Base-by-base conservation (phyloP, 1,284 basidiomycete genomes). In the Ceratobasidium sp. region DNA sequence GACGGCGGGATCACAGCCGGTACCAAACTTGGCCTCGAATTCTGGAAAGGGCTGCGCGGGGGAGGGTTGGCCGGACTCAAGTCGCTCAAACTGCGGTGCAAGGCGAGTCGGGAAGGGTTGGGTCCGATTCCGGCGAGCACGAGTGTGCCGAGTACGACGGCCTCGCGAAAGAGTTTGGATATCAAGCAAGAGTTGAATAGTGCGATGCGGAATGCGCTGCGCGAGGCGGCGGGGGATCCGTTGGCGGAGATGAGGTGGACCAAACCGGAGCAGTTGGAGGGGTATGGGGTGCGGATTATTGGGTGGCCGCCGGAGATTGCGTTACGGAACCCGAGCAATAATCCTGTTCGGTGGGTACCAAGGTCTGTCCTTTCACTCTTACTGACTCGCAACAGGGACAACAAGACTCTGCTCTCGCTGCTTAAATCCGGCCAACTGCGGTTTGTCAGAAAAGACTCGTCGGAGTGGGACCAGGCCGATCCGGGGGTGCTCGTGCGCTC, bases 231-330 rank as follows among this genome's bases (percentile, higher is more conserved):
- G 13, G 69, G 55, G 6, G 62, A 70, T 32, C 50, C 69, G 13
- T 50, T 65, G n/a, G 69, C 69, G 8, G 69, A 70, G 47, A 70
- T 70, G 69, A 45, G 69, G 40, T 70, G 69, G 69, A 68, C 69
- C 20, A 67, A 68, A 22, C 69, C 69, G 8, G 69, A 70, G 38
- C 69, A 68, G 64, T 31, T 70, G 17, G 69, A 70, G 42, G 56
- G 52, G 6, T 70, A 65, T 47, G 69, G 64, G 13, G 69, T 70
- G 27, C 47, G 69, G 55, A 57, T 70, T 50, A 65, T 65, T 29
- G 69, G 69, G 6, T 70, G 69, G 69, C 69, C 69, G 40, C 35
- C 53, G 15, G 69, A 68, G 32, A 54, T 70, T 29, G 53, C 54
- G 47, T 54, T 70, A 53, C 34, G 69, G 32, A 70, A 70, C 38